Evolutionary conservation across 2,329 filamentous ascomycete species (phyloP).

Genomic region (Colletotrichum sp.): DNA sequence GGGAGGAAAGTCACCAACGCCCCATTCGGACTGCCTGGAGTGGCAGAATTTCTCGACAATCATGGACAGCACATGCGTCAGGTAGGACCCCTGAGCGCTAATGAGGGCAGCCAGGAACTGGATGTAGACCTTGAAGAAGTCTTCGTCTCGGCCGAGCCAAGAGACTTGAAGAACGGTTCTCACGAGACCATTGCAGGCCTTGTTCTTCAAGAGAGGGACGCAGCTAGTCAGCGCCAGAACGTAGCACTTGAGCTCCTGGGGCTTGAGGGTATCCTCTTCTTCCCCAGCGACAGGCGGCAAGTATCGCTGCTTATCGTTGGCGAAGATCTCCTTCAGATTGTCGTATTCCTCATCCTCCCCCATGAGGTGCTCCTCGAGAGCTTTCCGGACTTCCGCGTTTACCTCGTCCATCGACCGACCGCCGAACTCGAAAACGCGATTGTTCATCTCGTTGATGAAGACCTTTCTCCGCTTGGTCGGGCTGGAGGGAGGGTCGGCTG

Average conservation of each 20-base stretch:
- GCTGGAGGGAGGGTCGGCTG: constrained; percentile 42
- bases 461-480: constrained; percentile 62
- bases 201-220: constrained; percentile 63
- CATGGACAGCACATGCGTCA: constrained; percentile 77
- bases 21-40: constrained; percentile 50
- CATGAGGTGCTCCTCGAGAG: constrained; percentile 60
- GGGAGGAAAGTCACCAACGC: constrained; percentile 56
- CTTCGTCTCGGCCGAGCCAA: constrained; percentile 69
- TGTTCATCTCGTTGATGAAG: constrained; percentile 63
- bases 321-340: constrained; percentile 64
- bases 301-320: constrained; percentile 50
- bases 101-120: constrained; percentile 75
- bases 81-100: constrained; percentile 82
- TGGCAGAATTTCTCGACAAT: constrained; percentile 79
- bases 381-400: constrained; percentile 58
- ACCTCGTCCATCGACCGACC: constrained; percentile 58
- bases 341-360: constrained; percentile 67
- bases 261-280: constrained; percentile 51
- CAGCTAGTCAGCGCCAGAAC: constrained; percentile 68
- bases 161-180: constrained; percentile 63
- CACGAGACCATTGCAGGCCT: constrained; percentile 64
- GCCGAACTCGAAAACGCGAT: constrained; percentile 60
- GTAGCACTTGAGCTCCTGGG: constrained; percentile 64
- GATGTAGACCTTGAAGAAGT: constrained; percentile 71
- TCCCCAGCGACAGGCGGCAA: constrained; percentile 44